Evolutionary conservation across 129 eudicot species (phyloP), one percentile per base, ranked within the genome.

Genomic region (Scalesia atractyloides): DNA sequence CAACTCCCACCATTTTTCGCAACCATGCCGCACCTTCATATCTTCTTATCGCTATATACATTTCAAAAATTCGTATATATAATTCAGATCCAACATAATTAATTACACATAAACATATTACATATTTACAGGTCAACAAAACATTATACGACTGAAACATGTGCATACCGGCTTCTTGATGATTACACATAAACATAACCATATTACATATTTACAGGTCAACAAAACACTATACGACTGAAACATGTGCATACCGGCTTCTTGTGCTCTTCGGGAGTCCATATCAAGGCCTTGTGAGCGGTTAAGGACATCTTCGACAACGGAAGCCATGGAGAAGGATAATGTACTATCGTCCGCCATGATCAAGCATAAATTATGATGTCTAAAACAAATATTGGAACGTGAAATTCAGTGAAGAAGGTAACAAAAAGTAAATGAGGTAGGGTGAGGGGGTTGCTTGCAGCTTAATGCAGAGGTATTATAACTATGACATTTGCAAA

Each of bases 11-110:
- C 92, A 84, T 82, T 81, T 93, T 93, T 73, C 92, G 83, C 68
- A 93, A 73, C 98, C 98, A 93, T 17, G 88, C 89, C 9, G 92
- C 96, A 37, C 96, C 97, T 79, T 93, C 98, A 64, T 90, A 86
- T 72, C 98, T 87, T 77, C 98, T 82, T 48, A 82, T 78, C 54
- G 97, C 98, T 93, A 76, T 4, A 30, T 59, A 43, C 43, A 73
- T 63, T 62, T 44, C 68, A 20, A 72, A 43, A 22, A 13, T 57
- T 14, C 22, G 18, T 16, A 49, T 14, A 1, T 36, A 22, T 4
- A 15, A 34, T 16, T 24, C 24, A 49, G 26, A 73, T 73, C 41
- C 19, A 16, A 48, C 49, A 61, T 12, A 46, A 73, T n/a, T n/a
- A n/a, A n/a, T n/a, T n/a, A n/a, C n/a, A n/a, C n/a, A n/a, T n/a